Conservation (phyloP, 352 stramenopile genomes). For the Pythium monospermum region DNA sequence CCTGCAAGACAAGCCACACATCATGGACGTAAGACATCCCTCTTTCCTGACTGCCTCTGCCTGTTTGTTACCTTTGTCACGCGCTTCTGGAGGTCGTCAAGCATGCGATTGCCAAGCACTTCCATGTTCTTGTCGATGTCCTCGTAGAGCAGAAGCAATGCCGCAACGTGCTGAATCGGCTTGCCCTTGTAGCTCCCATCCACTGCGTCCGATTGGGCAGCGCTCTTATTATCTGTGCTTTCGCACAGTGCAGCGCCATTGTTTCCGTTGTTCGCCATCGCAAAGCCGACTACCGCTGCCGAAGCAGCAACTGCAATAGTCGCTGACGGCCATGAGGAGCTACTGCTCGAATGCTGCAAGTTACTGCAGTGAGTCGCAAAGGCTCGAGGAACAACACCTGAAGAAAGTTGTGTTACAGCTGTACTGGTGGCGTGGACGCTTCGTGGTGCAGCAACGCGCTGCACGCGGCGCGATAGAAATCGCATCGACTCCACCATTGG, state of each 20-base stretch:
- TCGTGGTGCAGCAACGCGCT: conserved; percentile 7
- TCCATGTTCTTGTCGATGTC: conserved; percentile 86
- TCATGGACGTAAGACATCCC: no score
- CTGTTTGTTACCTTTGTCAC: conserved; percentile 49
- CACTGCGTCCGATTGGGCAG: neutral
- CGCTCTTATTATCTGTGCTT: no score
- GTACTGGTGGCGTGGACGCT: neutral
- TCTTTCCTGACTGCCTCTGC: no score
- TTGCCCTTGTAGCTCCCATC: conserved; percentile 45
- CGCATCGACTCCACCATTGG: conserved; percentile 14
- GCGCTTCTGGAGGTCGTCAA: conserved; percentile 53
- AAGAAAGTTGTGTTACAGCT: no score
- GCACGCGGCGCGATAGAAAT: neutral
- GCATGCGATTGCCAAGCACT: conserved; percentile 61
- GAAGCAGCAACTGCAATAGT: neutral
- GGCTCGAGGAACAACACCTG: no score
- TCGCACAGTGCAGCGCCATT: no score
- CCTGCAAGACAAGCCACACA: conserved; percentile 6
- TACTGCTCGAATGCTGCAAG: no score
- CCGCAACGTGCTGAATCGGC: conserved; percentile 65
- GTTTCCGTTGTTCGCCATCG: no score
- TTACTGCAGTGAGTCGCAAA: no score
- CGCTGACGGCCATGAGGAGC: no score
- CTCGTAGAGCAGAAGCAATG: conserved; percentile 69
- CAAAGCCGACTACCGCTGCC: neutral